Evolutionary conservation across 768 basidiomycete genomes (phyloP), one percentile per base, ranked within the genome.

Genomic region (Scleroderma citrinum): DNA sequence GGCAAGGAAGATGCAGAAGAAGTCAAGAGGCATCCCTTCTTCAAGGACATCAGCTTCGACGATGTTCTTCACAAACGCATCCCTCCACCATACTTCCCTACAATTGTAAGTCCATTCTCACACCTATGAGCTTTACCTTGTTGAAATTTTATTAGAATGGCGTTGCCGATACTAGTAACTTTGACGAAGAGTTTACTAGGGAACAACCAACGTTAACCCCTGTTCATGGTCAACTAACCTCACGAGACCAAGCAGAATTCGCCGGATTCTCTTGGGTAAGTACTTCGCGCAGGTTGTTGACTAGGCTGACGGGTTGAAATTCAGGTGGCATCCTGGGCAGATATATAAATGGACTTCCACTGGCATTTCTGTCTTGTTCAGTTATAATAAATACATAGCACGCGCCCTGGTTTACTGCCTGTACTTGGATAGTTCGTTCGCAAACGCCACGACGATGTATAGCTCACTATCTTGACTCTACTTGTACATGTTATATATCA

Each of bases 181-280:
- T 96, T 71, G 92, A 96, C 68, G 85, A 92, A 63, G 96, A 97
- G 66, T 98, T 99, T 67, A 99, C 96, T 32, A 78, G 80, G 47
- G 96, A 99, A 65, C 90, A 96, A 65, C 96, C 96, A 13, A 98
- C 94, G 2, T 71, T 99, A 58, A 99, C 96, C 3, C 96, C 96
- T 14, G 96, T 99, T 34, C 94, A 98, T 60, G 91, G 90, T 14
- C 92, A 95, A 55, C 68, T 99, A 52, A 91, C 91, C 17, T 61
- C 86, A 23, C 84, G 84, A 43, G 92, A 98, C 61, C 96, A 99
- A 69, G 78, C 83, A 47, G 95, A 97, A 68, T 99, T 99, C 73
- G 85, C 90, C 57, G 93, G 93, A 16, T 97, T 97, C 76, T 95
- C 92, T 53, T 97, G 94, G 92, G 90, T 89, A 48, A 50, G 65